phyloP scores from a whole-genome alignment of 495 filamentous ascomycete species.

The Tuber microsphaerosporum region DNA sequence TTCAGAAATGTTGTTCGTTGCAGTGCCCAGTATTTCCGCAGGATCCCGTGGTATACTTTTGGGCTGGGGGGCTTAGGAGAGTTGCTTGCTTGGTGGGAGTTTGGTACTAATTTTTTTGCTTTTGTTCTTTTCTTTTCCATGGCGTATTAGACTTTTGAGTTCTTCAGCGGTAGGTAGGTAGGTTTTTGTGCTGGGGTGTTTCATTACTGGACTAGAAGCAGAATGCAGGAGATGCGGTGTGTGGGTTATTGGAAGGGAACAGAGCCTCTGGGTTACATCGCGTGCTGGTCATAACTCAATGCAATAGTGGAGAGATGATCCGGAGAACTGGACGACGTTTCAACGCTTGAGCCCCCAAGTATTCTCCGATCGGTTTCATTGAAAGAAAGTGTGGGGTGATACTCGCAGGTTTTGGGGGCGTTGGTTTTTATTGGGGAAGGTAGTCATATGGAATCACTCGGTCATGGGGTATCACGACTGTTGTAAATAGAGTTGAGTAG shows the following conservation, averaged over 20 bases:
- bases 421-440: background rate
- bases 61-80: background rate
- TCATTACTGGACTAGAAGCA: background rate
- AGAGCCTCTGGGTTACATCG: background rate
- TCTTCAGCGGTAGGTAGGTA: background rate
- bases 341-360: background rate
- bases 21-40: background rate
- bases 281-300: background rate
- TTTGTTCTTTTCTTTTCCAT: background rate
- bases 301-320: background rate
- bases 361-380: background rate
- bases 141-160: background rate
- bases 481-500: background rate
- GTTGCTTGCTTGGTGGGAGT: background rate
- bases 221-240: background rate
- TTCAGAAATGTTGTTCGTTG: background rate
- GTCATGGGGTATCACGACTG: background rate
- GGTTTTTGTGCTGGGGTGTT: background rate
- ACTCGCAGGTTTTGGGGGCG: background rate
- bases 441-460: background rate
- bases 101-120: background rate
- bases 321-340: background rate
- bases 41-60: background rate
- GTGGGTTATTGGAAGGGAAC: background rate
- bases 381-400: background rate